Evolutionary conservation across 257 asterid species (phyloP).

Genomic region (Catharanthus roseus): DNA sequence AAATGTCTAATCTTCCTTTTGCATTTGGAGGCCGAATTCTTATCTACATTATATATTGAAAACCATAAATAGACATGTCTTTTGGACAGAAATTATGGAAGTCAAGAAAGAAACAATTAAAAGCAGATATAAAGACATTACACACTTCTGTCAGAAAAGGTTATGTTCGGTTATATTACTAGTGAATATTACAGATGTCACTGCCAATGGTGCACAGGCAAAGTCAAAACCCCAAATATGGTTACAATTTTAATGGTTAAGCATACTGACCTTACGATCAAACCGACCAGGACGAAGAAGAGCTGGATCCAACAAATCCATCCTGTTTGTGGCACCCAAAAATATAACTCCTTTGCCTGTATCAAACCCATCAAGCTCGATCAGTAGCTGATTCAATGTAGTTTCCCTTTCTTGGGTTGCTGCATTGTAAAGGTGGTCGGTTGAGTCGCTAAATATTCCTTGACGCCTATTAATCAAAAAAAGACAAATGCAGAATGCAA

Average conservation of each 20-base stretch:
- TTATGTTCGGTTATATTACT: no score
- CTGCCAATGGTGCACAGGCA: not conserved
- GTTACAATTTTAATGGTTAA: not conserved
- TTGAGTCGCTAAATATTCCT: slow-evolving; percentile 54
- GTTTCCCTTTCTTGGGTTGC: slow-evolving; percentile 98
- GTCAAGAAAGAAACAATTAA: not conserved
- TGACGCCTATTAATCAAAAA: slow-evolving; percentile 63
- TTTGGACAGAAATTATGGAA: not conserved
- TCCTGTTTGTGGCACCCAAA: slow-evolving; percentile 95
- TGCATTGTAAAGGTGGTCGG: slow-evolving; percentile 57
- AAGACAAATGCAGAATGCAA: not conserved
- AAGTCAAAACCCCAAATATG: not conserved
- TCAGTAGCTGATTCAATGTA: slow-evolving; percentile 92
- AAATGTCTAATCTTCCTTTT: slow-evolving; percentile 85
- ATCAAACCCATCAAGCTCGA: slow-evolving; percentile 96
- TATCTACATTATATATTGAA: slow-evolving; percentile 38
- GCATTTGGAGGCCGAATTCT: slow-evolving; percentile 91
- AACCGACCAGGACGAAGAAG: slow-evolving; percentile 99
- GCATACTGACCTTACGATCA: slow-evolving; percentile 85
- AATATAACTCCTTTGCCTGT: slow-evolving; percentile 98
- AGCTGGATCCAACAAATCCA: slow-evolving; percentile 96
- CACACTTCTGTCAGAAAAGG: no score
- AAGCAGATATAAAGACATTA: not conserved
- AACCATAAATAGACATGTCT: slow-evolving; percentile 7
- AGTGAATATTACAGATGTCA: not conserved